These are phyloP conservation scores for Silene latifolia DNA, from an alignment of 148 eudicot species.

Conservation along the genomic window DNA sequence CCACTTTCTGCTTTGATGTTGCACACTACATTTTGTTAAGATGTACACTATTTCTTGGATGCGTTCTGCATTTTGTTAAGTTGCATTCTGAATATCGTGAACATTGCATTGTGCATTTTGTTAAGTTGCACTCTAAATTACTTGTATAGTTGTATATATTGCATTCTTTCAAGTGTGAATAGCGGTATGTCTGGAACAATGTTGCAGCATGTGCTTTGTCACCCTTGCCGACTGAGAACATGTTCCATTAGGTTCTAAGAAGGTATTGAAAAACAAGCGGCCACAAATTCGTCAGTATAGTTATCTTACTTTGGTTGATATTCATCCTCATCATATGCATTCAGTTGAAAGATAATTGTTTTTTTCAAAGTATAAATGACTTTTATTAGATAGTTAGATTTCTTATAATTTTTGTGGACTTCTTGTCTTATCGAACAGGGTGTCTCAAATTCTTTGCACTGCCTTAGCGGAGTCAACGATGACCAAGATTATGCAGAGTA, in stretches of 20 bases:
- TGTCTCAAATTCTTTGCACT: background rate
- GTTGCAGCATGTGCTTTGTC: background rate
- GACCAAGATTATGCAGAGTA: background rate
- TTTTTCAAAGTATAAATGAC: too few species aligned
- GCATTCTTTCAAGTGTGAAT: background rate
- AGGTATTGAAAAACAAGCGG: background rate
- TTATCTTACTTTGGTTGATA: background rate
- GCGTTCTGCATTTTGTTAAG: background rate
- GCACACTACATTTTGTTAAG: background rate
- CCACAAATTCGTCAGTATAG: background rate
- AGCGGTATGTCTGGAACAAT: background rate
- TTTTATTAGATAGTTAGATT: background rate
- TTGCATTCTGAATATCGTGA: too few species aligned
- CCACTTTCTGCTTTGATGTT: background rate
- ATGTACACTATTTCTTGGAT: background rate
- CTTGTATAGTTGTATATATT: too few species aligned
- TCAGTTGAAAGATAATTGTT: background rate
- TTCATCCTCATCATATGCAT: background rate
- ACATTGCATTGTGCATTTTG: too few species aligned
- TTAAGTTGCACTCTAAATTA: too few species aligned
- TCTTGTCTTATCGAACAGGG: background rate
- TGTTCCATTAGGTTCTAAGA: too few species aligned
- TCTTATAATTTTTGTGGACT: background rate
- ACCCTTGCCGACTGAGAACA: background rate
- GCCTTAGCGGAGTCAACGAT: background rate